Evolutionary conservation across 1,284 basidiomycete species (phyloP).

Genomic region (Sphaerobolus stellatus): DNA sequence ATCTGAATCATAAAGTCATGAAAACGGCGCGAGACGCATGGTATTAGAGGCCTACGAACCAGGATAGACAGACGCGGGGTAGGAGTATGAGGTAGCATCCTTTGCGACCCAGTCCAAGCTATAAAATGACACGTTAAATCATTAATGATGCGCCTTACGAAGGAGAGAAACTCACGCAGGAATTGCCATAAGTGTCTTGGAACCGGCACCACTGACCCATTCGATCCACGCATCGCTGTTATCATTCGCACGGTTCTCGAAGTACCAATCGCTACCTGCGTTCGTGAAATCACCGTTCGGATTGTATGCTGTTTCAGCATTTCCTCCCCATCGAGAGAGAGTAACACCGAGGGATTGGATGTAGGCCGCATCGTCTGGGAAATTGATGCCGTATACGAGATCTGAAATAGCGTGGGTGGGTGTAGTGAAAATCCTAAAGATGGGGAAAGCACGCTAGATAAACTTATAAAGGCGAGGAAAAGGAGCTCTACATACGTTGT

Average conservation of each 20-base stretch:
- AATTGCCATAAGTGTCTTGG: constrained; percentile 43
- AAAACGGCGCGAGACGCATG: neutral
- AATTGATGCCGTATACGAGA: constrained; percentile 51
- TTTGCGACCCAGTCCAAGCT: constrained; percentile 56
- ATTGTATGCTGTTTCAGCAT: constrained; percentile 54
- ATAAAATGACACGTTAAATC: neutral
- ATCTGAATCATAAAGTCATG: constrained; percentile 26
- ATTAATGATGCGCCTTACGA: neutral
- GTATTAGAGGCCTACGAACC: constrained; percentile 25
- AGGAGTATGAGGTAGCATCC: constrained; percentile 49
- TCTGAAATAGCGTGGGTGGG: constrained; percentile 41
- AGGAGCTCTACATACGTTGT: constrained; percentile 29
- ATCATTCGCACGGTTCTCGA: constrained; percentile 46
- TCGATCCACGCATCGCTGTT: constrained; percentile 41
- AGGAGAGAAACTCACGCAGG: constrained; percentile 41
- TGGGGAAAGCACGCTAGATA: neutral
- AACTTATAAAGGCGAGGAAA: neutral
- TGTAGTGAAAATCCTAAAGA: constrained; percentile 28
- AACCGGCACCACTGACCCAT: constrained; percentile 46
- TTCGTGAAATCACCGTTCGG: constrained; percentile 50
- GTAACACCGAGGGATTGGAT: constrained; percentile 47
- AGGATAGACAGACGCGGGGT: constrained; percentile 41
- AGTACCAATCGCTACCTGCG: constrained; percentile 53
- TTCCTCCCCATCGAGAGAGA: constrained; percentile 52
- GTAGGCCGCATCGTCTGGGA: constrained; percentile 44